Conservation (phyloP, 257 asterid genomes). For the Nicotiana noctiflora region DNA sequence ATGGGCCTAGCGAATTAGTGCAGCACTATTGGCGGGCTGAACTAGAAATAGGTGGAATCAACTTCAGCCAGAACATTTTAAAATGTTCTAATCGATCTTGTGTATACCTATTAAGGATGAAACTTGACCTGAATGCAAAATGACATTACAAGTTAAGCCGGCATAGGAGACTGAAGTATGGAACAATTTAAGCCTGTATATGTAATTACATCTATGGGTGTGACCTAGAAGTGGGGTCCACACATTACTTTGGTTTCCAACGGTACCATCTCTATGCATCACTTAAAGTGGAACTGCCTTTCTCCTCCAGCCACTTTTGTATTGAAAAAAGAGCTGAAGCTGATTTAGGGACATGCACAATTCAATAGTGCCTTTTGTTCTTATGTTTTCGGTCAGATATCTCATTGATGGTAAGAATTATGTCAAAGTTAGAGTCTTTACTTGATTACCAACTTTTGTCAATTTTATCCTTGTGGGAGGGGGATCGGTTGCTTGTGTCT, state of each 20-base stretch:
- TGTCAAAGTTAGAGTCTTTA: background rate
- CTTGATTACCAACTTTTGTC: background rate
- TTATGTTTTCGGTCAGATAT: background rate
- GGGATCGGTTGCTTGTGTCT: background rate
- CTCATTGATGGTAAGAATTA: background rate
- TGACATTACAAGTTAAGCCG: background rate
- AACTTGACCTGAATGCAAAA: conserved; percentile 3
- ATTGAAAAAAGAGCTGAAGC: background rate
- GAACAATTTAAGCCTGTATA: background rate
- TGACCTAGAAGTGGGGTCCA: background rate
- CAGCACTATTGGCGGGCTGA: background rate
- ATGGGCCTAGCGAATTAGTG: background rate
- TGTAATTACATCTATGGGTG: background rate
- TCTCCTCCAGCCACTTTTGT: background rate
- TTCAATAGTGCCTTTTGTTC: background rate
- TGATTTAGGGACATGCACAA: background rate
- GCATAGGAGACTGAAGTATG: background rate
- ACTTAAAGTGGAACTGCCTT: background rate
- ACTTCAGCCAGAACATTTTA: background rate
- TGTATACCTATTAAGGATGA: background rate
- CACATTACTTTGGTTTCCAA: background rate
- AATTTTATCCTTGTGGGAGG: background rate
- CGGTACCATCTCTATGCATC: background rate
- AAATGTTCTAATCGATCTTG: background rate
- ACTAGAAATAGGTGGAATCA: background rate